A percentile compares a stretch with the other conserved stretches of the same genome.
These are phyloP conservation scores for Scheffersomyces illinoinensis DNA, from an alignment of 1,139 yeast species.

Conservation along the genomic window DNA sequence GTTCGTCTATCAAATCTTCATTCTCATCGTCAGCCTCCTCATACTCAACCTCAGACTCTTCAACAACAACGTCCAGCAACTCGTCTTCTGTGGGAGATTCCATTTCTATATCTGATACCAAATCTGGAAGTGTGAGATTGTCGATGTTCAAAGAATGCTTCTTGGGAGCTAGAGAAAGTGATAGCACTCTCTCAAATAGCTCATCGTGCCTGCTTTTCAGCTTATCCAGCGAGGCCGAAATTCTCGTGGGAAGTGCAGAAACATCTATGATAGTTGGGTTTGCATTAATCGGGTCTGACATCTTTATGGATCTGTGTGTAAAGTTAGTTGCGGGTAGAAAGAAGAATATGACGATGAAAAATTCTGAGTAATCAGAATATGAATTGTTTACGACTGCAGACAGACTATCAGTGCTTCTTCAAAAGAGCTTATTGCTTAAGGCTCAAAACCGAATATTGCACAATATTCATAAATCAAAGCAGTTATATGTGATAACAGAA, in stretches of 20 bases:
- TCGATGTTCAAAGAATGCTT: neutral
- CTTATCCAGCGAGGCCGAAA: conserved; percentile 8
- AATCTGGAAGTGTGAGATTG: conserved; percentile 19
- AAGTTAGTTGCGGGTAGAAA: neutral
- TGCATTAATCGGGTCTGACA: conserved; percentile 84
- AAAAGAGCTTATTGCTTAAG: neutral
- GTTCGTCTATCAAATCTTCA: conserved; percentile 72
- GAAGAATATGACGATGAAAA: neutral
- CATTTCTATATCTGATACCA: conserved; percentile 27
- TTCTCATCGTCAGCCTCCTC: conserved; percentile 37
- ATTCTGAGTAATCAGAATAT: neutral
- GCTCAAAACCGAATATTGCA: neutral
- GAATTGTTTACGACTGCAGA: neutral
- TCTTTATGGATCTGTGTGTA: conserved; percentile 11
- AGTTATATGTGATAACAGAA: neutral
- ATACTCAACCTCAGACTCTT: conserved; percentile 5
- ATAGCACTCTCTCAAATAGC: conserved; percentile 19
- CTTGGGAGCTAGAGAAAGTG: conserved; percentile 19
- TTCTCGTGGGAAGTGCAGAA: conserved; percentile 72
- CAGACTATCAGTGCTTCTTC: neutral
- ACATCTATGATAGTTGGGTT: conserved; percentile 85
- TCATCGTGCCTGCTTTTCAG: conserved; percentile 13
- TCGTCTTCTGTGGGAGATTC: conserved; percentile 18
- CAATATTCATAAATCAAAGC: neutral
- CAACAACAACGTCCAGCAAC: conserved; percentile 2